Evolutionary conservation across 257 asterid species (phyloP).

Genomic region (Nicotiana benthamiana): DNA sequence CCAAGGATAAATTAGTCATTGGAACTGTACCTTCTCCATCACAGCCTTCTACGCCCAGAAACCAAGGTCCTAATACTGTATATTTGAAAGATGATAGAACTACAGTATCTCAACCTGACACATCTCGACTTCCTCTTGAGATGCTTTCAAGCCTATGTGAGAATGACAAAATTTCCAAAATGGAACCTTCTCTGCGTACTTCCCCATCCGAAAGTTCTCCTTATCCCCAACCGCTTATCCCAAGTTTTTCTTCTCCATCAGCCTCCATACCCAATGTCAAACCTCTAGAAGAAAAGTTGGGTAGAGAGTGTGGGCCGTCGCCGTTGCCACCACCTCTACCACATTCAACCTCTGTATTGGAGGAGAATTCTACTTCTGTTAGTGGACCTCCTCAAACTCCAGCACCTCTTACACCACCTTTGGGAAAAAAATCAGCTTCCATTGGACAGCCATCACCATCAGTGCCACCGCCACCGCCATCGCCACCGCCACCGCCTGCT

Average conservation of each 20-base stretch:
- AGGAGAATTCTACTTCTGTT: slow-evolving; percentile 8
- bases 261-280: neutral
- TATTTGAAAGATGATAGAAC: slow-evolving; percentile 4
- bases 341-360: slow-evolving; percentile 5
- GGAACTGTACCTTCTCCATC: slow-evolving; percentile 13
- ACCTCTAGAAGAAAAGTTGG: neutral
- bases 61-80: neutral
- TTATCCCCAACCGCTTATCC: neutral
- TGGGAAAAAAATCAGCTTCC: slow-evolving; percentile 14
- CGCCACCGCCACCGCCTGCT: slow-evolving; percentile 5
- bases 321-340: slow-evolving; percentile 14
- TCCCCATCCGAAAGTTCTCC: neutral
- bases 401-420: slow-evolving; percentile 2
- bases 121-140: neutral
- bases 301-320: slow-evolving; percentile 8
- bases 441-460: slow-evolving; percentile 8
- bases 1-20: slow-evolving; percentile 26
- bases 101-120: neutral
- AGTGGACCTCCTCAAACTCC: slow-evolving; percentile 10
- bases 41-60: slow-evolving; percentile 1
- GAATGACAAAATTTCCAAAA: neutral
- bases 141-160: neutral
- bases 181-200: slow-evolving; percentile 12
- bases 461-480: slow-evolving; percentile 14
- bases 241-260: slow-evolving; percentile 5